Conservation (phyloP, 148 eudicot genomes). For the Gaultheria prostrata region DNA sequence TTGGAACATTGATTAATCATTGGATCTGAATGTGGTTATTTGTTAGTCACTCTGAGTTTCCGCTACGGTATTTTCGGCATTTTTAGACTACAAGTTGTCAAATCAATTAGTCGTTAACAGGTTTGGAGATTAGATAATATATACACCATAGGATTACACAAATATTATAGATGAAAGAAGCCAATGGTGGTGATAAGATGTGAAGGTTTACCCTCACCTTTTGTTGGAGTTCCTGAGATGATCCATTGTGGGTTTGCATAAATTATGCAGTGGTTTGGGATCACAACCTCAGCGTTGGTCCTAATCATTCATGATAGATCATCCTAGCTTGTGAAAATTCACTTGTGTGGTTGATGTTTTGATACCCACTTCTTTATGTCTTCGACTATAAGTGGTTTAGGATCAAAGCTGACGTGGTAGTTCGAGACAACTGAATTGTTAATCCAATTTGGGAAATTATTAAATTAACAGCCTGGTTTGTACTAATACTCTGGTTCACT, state of each 20-base stretch:
- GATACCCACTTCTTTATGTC: background rate
- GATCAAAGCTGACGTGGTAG: background rate
- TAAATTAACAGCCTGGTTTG: background rate
- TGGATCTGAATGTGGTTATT: background rate
- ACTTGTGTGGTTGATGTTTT: background rate
- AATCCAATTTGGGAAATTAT: background rate
- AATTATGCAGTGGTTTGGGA: background rate
- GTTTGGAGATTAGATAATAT: background rate
- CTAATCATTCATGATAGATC: background rate
- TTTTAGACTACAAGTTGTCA: no score
- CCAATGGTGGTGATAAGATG: background rate
- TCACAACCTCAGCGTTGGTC: background rate
- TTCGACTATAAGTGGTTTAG: background rate
- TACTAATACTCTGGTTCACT: background rate
- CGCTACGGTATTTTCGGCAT: no score
- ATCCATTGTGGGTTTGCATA: background rate
- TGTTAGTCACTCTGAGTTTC: no score
- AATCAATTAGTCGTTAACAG: no score
- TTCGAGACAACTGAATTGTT: background rate
- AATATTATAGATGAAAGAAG: background rate
- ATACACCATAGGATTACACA: background rate
- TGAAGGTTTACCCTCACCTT: background rate
- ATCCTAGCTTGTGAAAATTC: background rate
- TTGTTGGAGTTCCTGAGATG: background rate
- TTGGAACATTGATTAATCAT: background rate